Evolutionary conservation across 306 rosid species (phyloP), one percentile per base, ranked within the genome.

Genomic region (Geum urbanum): DNA sequence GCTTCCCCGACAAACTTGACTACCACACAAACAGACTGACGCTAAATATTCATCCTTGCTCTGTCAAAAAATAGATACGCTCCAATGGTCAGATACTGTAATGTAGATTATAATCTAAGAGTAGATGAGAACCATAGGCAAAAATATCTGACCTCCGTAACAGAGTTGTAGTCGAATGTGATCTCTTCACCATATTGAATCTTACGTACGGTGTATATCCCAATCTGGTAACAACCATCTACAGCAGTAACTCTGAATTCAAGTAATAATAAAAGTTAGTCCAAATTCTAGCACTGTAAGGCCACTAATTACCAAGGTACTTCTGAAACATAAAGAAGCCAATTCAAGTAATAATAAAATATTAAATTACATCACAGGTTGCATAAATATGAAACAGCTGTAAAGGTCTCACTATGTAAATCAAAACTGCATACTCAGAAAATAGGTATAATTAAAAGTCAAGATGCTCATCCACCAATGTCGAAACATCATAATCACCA

Each of bases 41-140:
- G 96, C 99, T 83, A 91, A 97, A 65, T 95, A 95, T 80, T 95
- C 99, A 75, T 95, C 99, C 88, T 95, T 95, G 78, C 99, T 95
- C 99, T 95, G 82, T 50, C 67, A 64, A 63, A 61, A 75, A 69
- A 54, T 51, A 66, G 63, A 75, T 46, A 66, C 72, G 49, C 39
- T 74, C 8, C 68, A 74, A 60, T 65, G 8, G 77, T 84, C 58
- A 69, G 37, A 71, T n/a, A 55, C 8, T 18, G 27, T 16, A 40
- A 49, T 27, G 67, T 13, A 64, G 5, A 62, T 19, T 63, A 66
- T 64, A 51, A 57, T 61, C 13, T 52, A 14, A 40, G 19, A 32
- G 65, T 19, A 55, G 41, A 74, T 3, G 46, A 74, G 57, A 35
- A 19, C 45, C 51, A 59, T 35, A 62, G 64, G 67, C 35, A 70